Percentiles rank a stretch among this genome's conserved stretches.
Evolutionary conservation across 1,284 basidiomycete genomes (phyloP).

Genomic region (Grifola frondosa): DNA sequence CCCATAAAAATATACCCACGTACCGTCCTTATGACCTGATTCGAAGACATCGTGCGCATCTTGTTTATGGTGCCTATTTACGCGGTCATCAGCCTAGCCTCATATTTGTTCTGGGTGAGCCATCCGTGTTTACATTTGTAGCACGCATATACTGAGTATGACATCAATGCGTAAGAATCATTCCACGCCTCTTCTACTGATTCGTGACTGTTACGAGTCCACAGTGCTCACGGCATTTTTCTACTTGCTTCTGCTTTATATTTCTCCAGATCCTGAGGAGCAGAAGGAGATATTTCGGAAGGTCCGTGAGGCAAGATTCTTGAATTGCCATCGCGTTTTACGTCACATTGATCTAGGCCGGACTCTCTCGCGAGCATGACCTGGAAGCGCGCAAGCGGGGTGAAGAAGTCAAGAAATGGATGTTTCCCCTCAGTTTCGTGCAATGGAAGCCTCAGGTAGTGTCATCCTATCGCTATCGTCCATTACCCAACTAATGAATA

Average conservation of each 20-base stretch:
- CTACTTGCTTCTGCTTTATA: slow-evolving; percentile 71
- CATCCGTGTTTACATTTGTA: not conserved
- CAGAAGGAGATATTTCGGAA: slow-evolving; percentile 64
- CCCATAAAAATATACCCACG: not conserved
- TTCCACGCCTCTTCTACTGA: slow-evolving; percentile 59
- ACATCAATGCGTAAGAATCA: slow-evolving; percentile 52
- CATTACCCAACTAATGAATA: slow-evolving; percentile 1
- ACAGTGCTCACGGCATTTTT: slow-evolving; percentile 77
- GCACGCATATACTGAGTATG: slow-evolving; percentile 14
- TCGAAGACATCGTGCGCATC: slow-evolving; percentile 65
- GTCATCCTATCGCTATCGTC: slow-evolving; percentile 2
- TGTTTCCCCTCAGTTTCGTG: slow-evolving; percentile 66
- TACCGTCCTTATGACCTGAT: not conserved
- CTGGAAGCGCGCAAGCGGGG: slow-evolving; percentile 41
- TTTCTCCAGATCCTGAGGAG: slow-evolving; percentile 62
- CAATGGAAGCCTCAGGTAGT: slow-evolving; percentile 59
- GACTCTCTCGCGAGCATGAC: slow-evolving; percentile 55
- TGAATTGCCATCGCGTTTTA: not conserved
- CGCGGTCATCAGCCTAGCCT: slow-evolving; percentile 63
- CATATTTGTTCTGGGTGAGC: slow-evolving; percentile 71
- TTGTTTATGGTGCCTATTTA: slow-evolving; percentile 82
- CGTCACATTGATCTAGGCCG: slow-evolving; percentile 30
- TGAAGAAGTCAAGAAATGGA: slow-evolving; percentile 58
- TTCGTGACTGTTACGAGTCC: slow-evolving; percentile 70
- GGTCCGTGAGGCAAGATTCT: slow-evolving; percentile 18